These are phyloP conservation scores for Nakazawaea anatomiae DNA, from an alignment of 805 yeast genomes.

Conservation along the genomic window DNA sequence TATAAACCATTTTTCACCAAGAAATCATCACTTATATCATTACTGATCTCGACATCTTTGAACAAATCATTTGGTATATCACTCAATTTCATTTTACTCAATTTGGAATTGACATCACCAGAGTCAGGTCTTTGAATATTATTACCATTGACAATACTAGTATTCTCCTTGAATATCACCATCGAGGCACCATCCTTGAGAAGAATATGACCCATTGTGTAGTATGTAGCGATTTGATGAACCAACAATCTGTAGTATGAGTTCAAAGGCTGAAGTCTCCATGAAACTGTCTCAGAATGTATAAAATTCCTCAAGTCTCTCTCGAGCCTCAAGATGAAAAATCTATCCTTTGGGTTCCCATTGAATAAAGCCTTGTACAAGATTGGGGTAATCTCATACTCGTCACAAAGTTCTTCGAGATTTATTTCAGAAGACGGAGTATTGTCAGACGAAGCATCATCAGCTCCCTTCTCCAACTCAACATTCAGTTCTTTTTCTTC, in stretches of 20 bases:
- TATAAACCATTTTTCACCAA: slow-evolving; percentile 7
- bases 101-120: slow-evolving; percentile 27
- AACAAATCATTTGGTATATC: slow-evolving; percentile 17
- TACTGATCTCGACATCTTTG: slow-evolving; percentile 6
- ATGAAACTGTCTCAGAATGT: slow-evolving; percentile 29
- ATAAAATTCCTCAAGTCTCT: slow-evolving; percentile 40
- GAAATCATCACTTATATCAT: slow-evolving; percentile 10
- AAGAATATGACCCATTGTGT: slow-evolving; percentile 50
- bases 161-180: slow-evolving; percentile 32
- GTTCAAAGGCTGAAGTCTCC: slow-evolving; percentile 51
- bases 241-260: slow-evolving; percentile 63
- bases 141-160: slow-evolving; percentile 29
- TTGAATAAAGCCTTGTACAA: slow-evolving; percentile 31
- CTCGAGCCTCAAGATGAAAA: slow-evolving; percentile 45
- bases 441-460: not conserved
- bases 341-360: slow-evolving; percentile 34
- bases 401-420: slow-evolving; percentile 17
- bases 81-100: slow-evolving; percentile 22
- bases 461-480: not conserved
- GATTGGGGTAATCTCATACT: slow-evolving; percentile 13
- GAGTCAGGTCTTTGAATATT: slow-evolving; percentile 25
- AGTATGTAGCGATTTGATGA: slow-evolving; percentile 67
- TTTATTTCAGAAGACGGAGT: slow-evolving; percentile 14
- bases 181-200: slow-evolving; percentile 46
- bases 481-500: too few species aligned